phyloP scores from a whole-genome alignment of 768 basidiomycete genomes.

The Russula compacta region DNA sequence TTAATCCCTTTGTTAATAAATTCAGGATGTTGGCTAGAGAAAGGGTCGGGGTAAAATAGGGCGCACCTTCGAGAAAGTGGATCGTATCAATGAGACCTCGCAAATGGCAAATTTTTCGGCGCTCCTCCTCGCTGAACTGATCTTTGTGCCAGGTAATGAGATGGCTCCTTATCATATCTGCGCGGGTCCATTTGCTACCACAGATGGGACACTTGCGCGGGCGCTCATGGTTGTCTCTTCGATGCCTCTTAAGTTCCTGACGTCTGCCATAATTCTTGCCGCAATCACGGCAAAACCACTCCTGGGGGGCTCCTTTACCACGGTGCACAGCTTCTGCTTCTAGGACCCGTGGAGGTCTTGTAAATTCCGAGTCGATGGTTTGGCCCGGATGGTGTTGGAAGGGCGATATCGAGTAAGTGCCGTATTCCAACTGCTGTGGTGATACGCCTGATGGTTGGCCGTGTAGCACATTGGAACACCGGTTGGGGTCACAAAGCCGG shows the following conservation, averaged over 20 bases:
- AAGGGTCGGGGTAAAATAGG: not conserved
- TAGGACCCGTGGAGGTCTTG: not conserved
- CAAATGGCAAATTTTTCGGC: not conserved
- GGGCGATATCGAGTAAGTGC: not conserved
- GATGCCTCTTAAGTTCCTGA: not conserved
- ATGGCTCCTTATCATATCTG: not conserved
- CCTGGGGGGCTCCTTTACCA: not conserved
- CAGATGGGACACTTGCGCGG: not conserved
- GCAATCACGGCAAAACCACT: not conserved
- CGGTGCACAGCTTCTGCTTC: not conserved
- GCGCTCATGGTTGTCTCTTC: not conserved
- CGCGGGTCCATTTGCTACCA: not conserved
- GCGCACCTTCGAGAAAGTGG: not conserved
- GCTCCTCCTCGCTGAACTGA: not conserved
- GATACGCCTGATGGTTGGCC: not conserved
- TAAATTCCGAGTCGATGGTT: not conserved
- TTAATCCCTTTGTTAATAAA: not conserved
- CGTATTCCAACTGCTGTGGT: not conserved
- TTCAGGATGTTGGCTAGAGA: not conserved
- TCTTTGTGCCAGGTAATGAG: not conserved
- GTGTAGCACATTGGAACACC: too few species aligned
- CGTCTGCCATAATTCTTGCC: not conserved
- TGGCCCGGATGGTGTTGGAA: not conserved
- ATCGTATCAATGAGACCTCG: not conserved
- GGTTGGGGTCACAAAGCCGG: not conserved